Percentiles rank a stretch among this genome's conserved stretches.
Evolutionary conservation across 1,284 basidiomycete species (phyloP).

Genomic region (Fomitopsis schrenkii): DNA sequence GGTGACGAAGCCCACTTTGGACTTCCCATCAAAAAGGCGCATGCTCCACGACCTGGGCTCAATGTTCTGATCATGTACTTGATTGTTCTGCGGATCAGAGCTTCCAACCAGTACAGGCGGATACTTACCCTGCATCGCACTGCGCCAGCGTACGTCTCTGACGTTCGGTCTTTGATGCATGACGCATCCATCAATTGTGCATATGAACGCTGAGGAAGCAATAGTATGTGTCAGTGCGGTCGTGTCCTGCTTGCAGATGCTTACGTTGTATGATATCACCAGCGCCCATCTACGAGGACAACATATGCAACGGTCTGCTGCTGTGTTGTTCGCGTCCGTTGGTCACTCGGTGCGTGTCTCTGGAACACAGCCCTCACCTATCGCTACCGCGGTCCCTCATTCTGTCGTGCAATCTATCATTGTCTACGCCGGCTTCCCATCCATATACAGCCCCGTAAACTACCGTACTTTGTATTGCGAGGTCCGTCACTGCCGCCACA

Average conservation of each 20-base stretch:
- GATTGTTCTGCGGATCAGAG: not conserved
- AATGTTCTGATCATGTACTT: not conserved
- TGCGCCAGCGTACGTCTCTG: no score
- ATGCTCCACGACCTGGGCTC: not conserved
- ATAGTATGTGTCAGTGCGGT: no score
- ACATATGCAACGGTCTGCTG: not conserved
- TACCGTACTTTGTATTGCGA: not conserved
- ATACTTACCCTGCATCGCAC: no score
- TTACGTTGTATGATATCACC: no score
- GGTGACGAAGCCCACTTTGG: no score
- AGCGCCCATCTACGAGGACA: no score
- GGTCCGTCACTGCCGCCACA: not conserved
- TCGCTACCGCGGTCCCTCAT: not conserved
- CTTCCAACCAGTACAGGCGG: no score
- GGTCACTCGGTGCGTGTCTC: not conserved
- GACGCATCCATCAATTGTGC: no score
- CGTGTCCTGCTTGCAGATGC: no score
- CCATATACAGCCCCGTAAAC: not conserved
- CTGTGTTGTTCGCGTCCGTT: not conserved
- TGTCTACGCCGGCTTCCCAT: not conserved
- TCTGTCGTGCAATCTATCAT: not conserved
- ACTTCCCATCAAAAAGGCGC: no score
- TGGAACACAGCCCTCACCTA: not conserved
- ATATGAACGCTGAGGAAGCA: no score
- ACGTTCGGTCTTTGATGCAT: no score